A percentile compares a stretch with the other conserved stretches of the same genome.
Conservation (phyloP, 176 grass and related monocot genomes). For the Avena insularis region DNA sequence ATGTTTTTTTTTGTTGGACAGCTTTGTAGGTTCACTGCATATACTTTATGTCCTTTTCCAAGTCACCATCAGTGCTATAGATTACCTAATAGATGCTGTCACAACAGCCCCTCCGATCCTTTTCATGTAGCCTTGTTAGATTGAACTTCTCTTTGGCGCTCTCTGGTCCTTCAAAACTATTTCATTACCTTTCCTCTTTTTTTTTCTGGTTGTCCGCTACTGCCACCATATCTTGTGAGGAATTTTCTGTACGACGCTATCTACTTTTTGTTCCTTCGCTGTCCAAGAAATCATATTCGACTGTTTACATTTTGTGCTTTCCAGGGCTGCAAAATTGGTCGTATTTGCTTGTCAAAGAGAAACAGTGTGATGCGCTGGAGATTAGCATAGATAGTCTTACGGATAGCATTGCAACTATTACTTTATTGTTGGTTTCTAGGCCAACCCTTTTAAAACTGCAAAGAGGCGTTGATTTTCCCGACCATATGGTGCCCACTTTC, state of each 20-base stretch:
- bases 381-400: conserved; percentile 16
- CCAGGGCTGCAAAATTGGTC: conserved; percentile 51
- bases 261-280: conserved; percentile 38
- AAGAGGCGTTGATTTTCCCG: conserved; percentile 21
- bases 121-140: conserved; percentile 56
- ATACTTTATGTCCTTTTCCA: conserved; percentile 48
- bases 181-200: background rate
- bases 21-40: conserved; percentile 36
- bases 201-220: conserved; percentile 13
- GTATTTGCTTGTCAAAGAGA: conserved; percentile 45
- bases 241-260: conserved; percentile 33
- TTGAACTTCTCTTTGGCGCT: conserved; percentile 48
- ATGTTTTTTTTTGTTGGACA: background rate
- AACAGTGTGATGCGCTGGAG: conserved; percentile 5
- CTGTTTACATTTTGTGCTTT: conserved; percentile 34
- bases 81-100: conserved; percentile 32
- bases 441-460: conserved; percentile 26
- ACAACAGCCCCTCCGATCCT: conserved; percentile 16
- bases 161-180: conserved; percentile 45
- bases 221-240: conserved; percentile 19
- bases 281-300: conserved; percentile 11
- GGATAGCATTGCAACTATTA: background rate
- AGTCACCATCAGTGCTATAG: conserved; percentile 13
- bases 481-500: conserved; percentile 17
- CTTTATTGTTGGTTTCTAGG: conserved; percentile 32